Evolutionary conservation across 176 grass and related monocot genomes (phyloP), one percentile per base, ranked within the genome.

Genomic region (Aegilops speltoides): DNA sequence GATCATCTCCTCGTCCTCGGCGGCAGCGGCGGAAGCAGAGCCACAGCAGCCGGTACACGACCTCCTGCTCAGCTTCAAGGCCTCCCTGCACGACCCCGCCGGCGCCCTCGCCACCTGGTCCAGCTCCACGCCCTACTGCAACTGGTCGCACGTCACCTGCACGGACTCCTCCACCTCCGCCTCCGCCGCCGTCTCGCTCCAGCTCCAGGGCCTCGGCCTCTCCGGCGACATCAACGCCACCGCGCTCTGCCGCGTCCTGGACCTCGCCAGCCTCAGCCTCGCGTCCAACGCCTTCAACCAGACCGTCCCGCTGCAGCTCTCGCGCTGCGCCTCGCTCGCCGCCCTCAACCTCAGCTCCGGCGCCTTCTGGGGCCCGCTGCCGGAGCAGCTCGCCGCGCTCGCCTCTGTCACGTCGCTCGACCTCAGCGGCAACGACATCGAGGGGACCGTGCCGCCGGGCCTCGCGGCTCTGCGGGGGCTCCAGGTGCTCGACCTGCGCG

Each of bases 351-450:
- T 97, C 50, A 92, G 90, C 90, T 37, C 56, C 64, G 86, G 10
- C 32, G 38, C 26, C 37, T 67, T 94, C 56, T 97, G 92, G 95
- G 95, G 90, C 64, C 91, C 90, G 52, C 38, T 97, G 24, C 95
- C 95, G 2, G 88, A 94, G 72, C 95, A 97, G 79, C 71, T 94
- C 43, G 69, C 38, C 66, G 24, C 52, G 64, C 90, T 97, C 37
- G 9, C 90, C 38, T 62, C 76, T 0, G 86, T 97, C 37, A 11
- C 68, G 1, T 82, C 80, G 48, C 90, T 97, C 73, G 90, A 97
- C 89, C 95, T 97, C 60, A 92, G 90, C 86, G 66, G 92, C 73
- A 97, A 97, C 88, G 80, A 79, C 73, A 46, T 97, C 87, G 88
- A 91, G 28, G 95, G 90, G 0, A 81, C 79, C 72, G 70, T 94